phyloP scores from a whole-genome alignment of 2,329 filamentous ascomycete species.

The Phoma sp. region DNA sequence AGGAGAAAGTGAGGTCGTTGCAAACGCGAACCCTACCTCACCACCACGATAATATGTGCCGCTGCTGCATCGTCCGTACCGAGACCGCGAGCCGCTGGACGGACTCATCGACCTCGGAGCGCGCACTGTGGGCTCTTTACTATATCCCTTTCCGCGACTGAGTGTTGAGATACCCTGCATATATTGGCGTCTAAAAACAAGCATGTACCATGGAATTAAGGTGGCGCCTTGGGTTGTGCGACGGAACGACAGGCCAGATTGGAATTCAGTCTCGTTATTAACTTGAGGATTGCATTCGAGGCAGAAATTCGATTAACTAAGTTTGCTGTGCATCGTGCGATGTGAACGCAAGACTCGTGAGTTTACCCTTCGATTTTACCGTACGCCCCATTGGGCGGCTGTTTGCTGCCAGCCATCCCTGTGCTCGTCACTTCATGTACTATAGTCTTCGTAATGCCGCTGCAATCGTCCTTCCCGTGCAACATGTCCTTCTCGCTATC shows the following conservation, averaged over 20 bases:
- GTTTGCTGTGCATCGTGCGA: neutral
- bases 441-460: conserved; percentile 28
- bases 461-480: conserved; percentile 11
- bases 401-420: neutral
- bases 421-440: conserved; percentile 28
- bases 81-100: neutral
- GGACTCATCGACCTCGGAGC: neutral
- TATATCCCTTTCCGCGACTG: neutral
- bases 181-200: neutral
- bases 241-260: no score
- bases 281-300: neutral
- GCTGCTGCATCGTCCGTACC: neutral
- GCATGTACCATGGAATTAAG: conserved; percentile 1
- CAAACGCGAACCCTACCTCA: conserved; percentile 2
- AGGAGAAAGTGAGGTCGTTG: conserved; percentile 12
- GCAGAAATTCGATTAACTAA: neutral
- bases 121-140: neutral
- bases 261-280: neutral
- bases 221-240: no score
- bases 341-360: neutral
- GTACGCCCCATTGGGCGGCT: conserved; percentile 8
- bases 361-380: conserved; percentile 9
- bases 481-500: conserved; percentile 32
- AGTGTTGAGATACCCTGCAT: conserved; percentile 12
- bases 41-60: neutral